Evolutionary conservation across 2,329 filamentous ascomycete genomes (phyloP), one percentile per base, ranked within the genome.

Genomic region (Exophiala bonariae): DNA sequence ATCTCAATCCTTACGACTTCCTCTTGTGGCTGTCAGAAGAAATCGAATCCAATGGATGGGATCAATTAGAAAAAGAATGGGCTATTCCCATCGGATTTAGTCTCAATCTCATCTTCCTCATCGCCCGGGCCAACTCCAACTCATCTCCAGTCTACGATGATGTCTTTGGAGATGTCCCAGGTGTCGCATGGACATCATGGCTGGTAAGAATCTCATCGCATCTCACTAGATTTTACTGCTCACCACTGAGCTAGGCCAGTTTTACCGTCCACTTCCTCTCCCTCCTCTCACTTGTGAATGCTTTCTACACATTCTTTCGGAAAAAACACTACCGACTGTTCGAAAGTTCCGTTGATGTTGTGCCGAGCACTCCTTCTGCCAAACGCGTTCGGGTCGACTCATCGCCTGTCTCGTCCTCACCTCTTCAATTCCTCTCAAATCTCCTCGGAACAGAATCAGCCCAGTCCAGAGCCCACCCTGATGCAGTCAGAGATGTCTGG

Each of bases 1-100:
- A 83, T 66, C 74, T 96, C 49, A 92, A 97, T 63, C 89, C 89
- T 3, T 85, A 87, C 72, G 93, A 99, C 70, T 87, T 92, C 62
- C 72, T 93, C 44, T 81, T 99, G 14, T 96, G 89, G 87, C 69
- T 95, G 2, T 95, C 89, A 0, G 92, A 97, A 66, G 89, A 96
- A 70, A 79, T 99, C 50, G 91, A 96, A 65, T 89, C 89, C 20
- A 85, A 86, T 63, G 88, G 96, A 60, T 95, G 90, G 83, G 88
- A 96, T 59, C 89, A 92, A 16, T 73, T 81, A 51, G 74, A 83
- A 52, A 85, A 87, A 57, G 72, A 83, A 28, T 86, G 89, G 66
- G 87, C 89, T 19, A 80, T 83, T 4, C 83, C 88, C 41, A 73
- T 95, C 14, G 92, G 90, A 4, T 59, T 96, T 20, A 78, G 65